These are phyloP conservation scores for Nicotiana obtusifolia DNA, from an alignment of 257 asterid genomes.

Conservation along the genomic window DNA sequence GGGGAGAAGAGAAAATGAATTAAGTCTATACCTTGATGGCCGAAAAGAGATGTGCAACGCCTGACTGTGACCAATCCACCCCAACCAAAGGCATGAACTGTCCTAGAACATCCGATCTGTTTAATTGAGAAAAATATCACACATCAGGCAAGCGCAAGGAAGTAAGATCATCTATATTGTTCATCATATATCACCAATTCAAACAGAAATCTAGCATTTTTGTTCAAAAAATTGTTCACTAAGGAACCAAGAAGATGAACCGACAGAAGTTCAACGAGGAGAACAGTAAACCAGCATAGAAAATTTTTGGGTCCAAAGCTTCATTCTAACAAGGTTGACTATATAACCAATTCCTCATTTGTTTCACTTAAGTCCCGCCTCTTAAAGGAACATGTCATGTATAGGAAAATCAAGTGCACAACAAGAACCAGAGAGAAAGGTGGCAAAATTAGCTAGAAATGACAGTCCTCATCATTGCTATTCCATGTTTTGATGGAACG, in stretches of 20 bases:
- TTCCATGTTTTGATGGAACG: background rate
- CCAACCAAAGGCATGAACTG: conserved; percentile 90
- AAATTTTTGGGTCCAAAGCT: background rate
- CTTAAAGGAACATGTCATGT: too few relatives aligned
- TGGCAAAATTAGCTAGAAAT: background rate
- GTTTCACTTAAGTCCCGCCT: too few relatives aligned
- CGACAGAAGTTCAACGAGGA: background rate
- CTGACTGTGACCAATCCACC: conserved; percentile 80
- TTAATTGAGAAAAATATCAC: background rate
- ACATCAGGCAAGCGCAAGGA: background rate
- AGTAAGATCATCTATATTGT: background rate
- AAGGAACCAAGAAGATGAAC: background rate
- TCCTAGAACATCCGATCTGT: conserved; percentile 79
- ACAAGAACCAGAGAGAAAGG: background rate
- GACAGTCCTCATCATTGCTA: background rate
- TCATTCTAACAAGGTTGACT: background rate
- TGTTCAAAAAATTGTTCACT: background rate
- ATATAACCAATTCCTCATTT: background rate
- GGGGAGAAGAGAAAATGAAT: background rate
- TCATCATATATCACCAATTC: background rate
- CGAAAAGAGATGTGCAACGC: conserved; percentile 74
- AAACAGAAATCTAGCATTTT: background rate
- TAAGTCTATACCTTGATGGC: conserved; percentile 54
- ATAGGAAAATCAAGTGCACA: too few relatives aligned
- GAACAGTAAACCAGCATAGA: background rate